phyloP scores from a whole-genome alignment of 768 basidiomycete species.

The Mycena rosella region DNA sequence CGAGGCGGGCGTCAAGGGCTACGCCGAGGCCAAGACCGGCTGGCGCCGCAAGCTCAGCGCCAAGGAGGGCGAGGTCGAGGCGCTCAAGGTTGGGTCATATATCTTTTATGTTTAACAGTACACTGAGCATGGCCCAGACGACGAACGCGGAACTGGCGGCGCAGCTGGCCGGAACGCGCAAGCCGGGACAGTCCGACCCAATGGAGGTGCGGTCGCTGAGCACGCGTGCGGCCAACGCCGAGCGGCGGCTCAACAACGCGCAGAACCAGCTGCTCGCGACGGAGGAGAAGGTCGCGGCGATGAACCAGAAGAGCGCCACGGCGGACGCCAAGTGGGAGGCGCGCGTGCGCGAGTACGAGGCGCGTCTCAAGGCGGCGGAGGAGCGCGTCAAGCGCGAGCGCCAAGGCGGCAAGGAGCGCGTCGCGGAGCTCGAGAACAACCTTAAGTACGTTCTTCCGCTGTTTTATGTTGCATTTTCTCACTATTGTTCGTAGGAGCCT shows the following conservation, averaged over 20 bases:
- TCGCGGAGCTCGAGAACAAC: conserved; percentile 76
- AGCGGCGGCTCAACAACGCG: conserved; percentile 86
- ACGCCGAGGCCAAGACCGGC: conserved; percentile 81
- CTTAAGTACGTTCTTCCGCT: conserved; percentile 64
- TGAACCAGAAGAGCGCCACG: conserved; percentile 77
- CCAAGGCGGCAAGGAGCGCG: conserved; percentile 92
- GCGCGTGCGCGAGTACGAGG: conserved; percentile 93
- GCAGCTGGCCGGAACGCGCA: conserved; percentile 74
- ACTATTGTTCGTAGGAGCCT: conserved; percentile 66
- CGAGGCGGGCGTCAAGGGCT: conserved; percentile 85
- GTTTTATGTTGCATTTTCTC: conserved; percentile 17
- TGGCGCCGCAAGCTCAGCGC: conserved; percentile 88
- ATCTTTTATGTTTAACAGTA: background rate
- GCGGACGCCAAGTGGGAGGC: conserved; percentile 95
- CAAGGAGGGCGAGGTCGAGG: conserved; percentile 93
- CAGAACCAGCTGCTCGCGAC: conserved; percentile 87
- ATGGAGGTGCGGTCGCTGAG: conserved; percentile 79
- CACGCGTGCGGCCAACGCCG: conserved; percentile 84
- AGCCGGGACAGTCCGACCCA: conserved; percentile 69
- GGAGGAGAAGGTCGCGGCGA: conserved; percentile 85
- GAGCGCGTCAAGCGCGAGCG: conserved; percentile 94
- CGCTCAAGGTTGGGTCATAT: conserved; percentile 72
- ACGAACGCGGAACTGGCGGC: conserved; percentile 80
- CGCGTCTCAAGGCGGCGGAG: conserved; percentile 82
- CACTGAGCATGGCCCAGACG: conserved; percentile 56